These are phyloP conservation scores for Hypoxylon lienhwacheense DNA, from an alignment of 495 filamentous ascomycete species.

Conservation along the genomic window DNA sequence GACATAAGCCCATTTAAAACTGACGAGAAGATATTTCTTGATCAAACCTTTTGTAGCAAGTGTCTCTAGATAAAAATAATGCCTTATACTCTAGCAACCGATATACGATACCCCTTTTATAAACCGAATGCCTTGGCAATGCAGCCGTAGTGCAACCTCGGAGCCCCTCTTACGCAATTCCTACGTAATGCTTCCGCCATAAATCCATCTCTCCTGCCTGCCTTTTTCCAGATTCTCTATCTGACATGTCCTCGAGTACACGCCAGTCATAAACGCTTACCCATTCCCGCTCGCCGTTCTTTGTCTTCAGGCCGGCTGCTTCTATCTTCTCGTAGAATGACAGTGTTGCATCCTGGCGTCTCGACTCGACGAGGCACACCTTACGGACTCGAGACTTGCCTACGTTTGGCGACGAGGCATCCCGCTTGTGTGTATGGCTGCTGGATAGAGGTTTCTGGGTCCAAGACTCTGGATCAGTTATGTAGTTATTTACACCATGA, in stretches of 20 bases:
- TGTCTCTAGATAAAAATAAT: too few species aligned
- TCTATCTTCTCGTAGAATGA: conserved; percentile 44
- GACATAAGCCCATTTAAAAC: too few species aligned
- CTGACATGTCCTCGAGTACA: conserved; percentile 47
- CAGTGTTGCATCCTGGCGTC: conserved; percentile 41
- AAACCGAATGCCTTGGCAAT: conserved; percentile 2
- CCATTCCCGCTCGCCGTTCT: conserved; percentile 43
- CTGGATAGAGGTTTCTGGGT: conserved; percentile 5
- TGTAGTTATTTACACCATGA: conserved; percentile 43
- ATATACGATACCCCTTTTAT: neutral
- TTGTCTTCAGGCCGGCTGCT: conserved; percentile 38
- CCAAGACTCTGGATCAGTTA: conserved; percentile 42
- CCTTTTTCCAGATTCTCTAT: conserved; percentile 37
- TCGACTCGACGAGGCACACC: conserved; percentile 52
- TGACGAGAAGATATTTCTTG: too few species aligned
- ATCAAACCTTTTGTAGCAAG: too few species aligned
- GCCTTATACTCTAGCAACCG: too few species aligned
- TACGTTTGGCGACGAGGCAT: conserved; percentile 40
- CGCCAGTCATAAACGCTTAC: conserved; percentile 55
- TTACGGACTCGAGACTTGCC: conserved; percentile 37
- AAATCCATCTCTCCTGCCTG: conserved; percentile 18
- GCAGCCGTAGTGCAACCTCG: conserved; percentile 13
- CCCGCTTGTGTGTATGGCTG: conserved; percentile 8
- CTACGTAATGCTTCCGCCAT: conserved; percentile 36
- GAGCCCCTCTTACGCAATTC: conserved; percentile 26